Conservation (phyloP, 2,329 filamentous ascomycete genomes). For the Leptographium radiaticola region DNA sequence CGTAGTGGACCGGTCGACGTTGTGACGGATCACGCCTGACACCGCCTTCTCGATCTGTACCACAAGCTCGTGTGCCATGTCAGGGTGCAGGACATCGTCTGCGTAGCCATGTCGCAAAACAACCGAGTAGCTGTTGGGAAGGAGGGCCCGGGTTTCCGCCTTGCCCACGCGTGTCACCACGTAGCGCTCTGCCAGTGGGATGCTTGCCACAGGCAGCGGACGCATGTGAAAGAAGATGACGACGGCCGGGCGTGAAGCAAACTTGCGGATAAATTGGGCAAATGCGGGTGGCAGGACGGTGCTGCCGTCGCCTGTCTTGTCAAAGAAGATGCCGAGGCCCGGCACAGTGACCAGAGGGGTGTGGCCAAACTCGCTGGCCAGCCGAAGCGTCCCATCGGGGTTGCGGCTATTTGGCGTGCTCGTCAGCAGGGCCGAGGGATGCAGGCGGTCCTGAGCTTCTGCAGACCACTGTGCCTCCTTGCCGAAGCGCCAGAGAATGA, state of each 20-base stretch:
- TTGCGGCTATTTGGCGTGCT: conserved; percentile 6
- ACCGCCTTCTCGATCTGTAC: conserved; percentile 45
- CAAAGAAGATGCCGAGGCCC: conserved; percentile 62
- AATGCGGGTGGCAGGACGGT: conserved; percentile 44
- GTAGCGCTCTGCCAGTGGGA: conserved; percentile 34
- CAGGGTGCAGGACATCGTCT: conserved; percentile 54
- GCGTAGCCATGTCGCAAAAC: conserved; percentile 61
- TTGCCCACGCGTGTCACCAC: conserved; percentile 24
- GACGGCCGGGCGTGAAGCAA: conserved; percentile 52
- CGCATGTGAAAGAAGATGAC: conserved; percentile 65
- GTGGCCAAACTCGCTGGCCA: conserved; percentile 23
- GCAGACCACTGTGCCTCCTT: conserved; percentile 67
- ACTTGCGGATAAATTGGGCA: conserved; percentile 59
- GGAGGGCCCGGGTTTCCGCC: conserved; percentile 4
- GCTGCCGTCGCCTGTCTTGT: conserved; percentile 54
- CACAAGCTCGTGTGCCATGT: conserved; percentile 43
- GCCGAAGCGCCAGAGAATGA: conserved; percentile 66
- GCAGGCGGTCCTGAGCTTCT: conserved; percentile 48
- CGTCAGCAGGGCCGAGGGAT: conserved; percentile 27
- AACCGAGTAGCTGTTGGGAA: conserved; percentile 55
- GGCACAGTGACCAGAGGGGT: conserved; percentile 32
- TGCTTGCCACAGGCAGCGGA: conserved; percentile 44
- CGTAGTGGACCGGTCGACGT: background rate
- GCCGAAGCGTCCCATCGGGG: conserved; percentile 4
- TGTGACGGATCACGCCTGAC: conserved; percentile 16